Evolutionary conservation across 805 yeast species (phyloP).

Genomic region (Schizosaccharomyces cryophilus): DNA sequence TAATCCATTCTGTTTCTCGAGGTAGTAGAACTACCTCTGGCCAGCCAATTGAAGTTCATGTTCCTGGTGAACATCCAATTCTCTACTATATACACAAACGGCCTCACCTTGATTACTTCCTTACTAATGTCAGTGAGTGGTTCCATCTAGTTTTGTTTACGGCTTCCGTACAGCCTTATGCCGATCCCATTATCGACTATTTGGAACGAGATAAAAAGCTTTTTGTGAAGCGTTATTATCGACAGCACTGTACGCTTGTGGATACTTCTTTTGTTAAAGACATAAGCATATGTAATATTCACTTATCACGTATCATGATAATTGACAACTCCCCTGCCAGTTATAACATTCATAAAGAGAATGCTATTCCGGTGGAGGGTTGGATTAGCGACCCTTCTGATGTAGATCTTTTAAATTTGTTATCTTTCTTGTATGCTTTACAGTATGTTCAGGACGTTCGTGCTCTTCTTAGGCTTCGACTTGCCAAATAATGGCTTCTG

Average conservation of each 20-base stretch:
- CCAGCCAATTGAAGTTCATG: conserved; percentile 60
- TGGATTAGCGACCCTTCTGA: conserved; percentile 96
- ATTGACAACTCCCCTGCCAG: conserved; percentile 86
- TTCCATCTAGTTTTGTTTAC: conserved; percentile 76
- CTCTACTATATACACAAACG: conserved; percentile 76
- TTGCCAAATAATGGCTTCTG: conserved; percentile 3
- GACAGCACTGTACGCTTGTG: conserved; percentile 48
- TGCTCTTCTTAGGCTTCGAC: conserved; percentile 34
- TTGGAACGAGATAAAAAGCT: conserved; percentile 39
- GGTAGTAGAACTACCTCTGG: conserved; percentile 22
- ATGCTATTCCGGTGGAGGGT: conserved; percentile 84
- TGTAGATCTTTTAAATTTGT: conserved; percentile 48
- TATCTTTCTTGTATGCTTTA: conserved; percentile 58
- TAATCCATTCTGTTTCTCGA: conserved; percentile 72
- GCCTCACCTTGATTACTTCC: conserved; percentile 71
- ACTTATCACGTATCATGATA: conserved; percentile 44
- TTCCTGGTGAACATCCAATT: conserved; percentile 41
- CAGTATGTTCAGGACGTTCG: conserved; percentile 70
- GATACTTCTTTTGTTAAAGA: conserved; percentile 78
- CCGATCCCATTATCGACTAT: conserved; percentile 91
- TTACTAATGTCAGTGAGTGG: conserved; percentile 61
- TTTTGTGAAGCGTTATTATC: conserved; percentile 40
- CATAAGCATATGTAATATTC: conserved; percentile 26
- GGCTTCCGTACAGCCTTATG: conserved; percentile 82
- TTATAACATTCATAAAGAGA: conserved; percentile 58